Conservation (phyloP, 2,329 filamentous ascomycete genomes). For the Lithohypha guttulata region DNA sequence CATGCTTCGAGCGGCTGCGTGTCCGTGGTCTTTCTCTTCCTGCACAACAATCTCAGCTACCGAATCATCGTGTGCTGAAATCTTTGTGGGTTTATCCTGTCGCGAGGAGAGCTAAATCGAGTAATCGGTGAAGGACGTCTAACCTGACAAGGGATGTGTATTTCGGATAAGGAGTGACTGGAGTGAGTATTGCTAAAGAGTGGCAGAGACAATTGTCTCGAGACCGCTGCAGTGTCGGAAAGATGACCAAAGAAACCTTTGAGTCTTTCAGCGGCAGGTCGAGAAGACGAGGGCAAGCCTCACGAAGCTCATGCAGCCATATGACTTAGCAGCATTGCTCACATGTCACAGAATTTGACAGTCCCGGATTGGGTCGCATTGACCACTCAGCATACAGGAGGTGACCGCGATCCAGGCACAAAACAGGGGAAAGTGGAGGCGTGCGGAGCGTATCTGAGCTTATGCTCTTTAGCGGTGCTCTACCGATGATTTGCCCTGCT, state of each 20-base stretch:
- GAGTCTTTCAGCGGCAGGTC: neutral
- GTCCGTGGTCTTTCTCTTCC: neutral
- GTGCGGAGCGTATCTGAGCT: neutral
- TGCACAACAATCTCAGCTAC: too few species aligned
- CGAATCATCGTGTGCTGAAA: too few species aligned
- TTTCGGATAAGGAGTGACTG: conserved; percentile 19
- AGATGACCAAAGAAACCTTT: neutral
- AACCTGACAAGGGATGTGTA: neutral
- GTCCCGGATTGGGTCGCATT: neutral
- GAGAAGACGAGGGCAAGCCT: conserved; percentile 6
- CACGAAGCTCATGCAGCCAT: conserved; percentile 1
- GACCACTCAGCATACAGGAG: conserved; percentile 3
- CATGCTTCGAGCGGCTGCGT: neutral
- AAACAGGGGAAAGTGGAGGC: conserved; percentile 5
- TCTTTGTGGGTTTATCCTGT: neutral
- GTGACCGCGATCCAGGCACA: neutral
- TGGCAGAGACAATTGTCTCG: conserved; percentile 14
- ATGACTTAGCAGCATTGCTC: neutral
- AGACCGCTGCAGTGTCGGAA: conserved; percentile 1
- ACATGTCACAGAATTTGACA: conserved; percentile 1
- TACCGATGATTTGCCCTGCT: too few species aligned
- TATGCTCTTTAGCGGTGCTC: too few species aligned
- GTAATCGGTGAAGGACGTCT: too few species aligned
- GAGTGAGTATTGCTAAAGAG: conserved; percentile 16
- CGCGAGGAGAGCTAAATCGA: too few species aligned